Evolutionary conservation across 208 protist genomes (phyloP).

Genomic region (Porcisia deanei): DNA sequence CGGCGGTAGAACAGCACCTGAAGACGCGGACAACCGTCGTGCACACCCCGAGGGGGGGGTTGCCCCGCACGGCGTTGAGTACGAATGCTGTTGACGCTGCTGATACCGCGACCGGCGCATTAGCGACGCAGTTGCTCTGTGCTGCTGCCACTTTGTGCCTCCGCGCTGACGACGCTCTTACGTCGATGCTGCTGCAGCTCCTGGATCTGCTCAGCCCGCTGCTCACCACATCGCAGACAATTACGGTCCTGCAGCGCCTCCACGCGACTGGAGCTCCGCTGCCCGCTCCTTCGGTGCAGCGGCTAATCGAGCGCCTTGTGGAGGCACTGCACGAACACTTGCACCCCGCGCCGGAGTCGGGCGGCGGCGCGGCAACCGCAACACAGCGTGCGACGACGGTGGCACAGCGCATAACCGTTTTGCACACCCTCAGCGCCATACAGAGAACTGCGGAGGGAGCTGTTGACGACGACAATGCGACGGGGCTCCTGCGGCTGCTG

Average conservation of each 20-base stretch:
- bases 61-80: neutral
- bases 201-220: slow-evolving; percentile 33
- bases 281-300: slow-evolving; percentile 14
- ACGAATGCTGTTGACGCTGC: neutral
- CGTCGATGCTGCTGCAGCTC: slow-evolving; percentile 41
- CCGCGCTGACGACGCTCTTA: slow-evolving; percentile 43
- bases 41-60: slow-evolving; percentile 1
- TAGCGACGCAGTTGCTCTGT: slow-evolving; percentile 45
- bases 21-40: neutral
- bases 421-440: slow-evolving; percentile 23
- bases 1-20: slow-evolving; percentile 15
- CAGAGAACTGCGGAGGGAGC: slow-evolving; percentile 17
- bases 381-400: neutral
- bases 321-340: slow-evolving; percentile 6
- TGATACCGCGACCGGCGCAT: slow-evolving; percentile 23
- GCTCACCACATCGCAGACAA: slow-evolving; percentile 34
- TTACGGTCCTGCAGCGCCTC: slow-evolving; percentile 30
- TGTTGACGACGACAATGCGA: slow-evolving; percentile 18
- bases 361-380: neutral
- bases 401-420: slow-evolving; percentile 13
- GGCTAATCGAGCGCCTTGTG: slow-evolving; percentile 33
- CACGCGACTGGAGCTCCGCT: slow-evolving; percentile 31
- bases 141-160: slow-evolving; percentile 49
- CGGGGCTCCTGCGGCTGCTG: slow-evolving; percentile 23
- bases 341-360: neutral